These are phyloP conservation scores for Nakaseomyces sp. DNA, from an alignment of 1,139 yeast species.

Conservation along the genomic window DNA sequence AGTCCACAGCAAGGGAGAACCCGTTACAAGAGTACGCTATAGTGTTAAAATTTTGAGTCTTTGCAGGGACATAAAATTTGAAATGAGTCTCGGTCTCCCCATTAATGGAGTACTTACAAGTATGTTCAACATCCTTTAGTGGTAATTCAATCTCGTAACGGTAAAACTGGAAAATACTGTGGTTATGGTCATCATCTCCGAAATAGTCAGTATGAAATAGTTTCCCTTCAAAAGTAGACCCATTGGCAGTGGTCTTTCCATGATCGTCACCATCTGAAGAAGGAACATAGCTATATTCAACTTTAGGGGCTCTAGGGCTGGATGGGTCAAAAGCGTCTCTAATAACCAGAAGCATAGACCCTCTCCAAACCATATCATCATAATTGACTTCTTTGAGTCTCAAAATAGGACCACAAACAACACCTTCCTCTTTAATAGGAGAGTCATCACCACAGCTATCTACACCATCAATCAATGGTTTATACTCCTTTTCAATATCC, in stretches of 20 bases:
- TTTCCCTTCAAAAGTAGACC: conserved; percentile 41
- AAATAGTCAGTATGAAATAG: conserved; percentile 37
- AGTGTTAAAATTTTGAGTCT: conserved; percentile 45
- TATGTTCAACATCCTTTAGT: conserved; percentile 44
- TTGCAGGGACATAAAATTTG: conserved; percentile 29
- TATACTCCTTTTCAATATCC: conserved; percentile 21
- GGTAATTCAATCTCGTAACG: conserved; percentile 49
- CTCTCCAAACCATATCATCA: conserved; percentile 47
- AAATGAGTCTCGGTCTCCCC: conserved; percentile 34
- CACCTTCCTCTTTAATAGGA: conserved; percentile 17
- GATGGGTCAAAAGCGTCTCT: conserved; percentile 13
- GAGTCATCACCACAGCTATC: conserved; percentile 19
- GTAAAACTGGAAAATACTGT: conserved; percentile 43
- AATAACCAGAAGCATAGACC: conserved; percentile 41
- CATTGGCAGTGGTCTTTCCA: too few species aligned
- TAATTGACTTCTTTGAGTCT: conserved; percentile 53
- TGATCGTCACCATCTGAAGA: conserved; percentile 1
- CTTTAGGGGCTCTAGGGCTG: conserved; percentile 16
- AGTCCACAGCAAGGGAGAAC: conserved; percentile 68
- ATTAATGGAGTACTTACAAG: conserved; percentile 52
- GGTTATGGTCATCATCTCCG: conserved; percentile 24
- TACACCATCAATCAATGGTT: conserved; percentile 16
- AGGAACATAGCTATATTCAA: conserved; percentile 20
- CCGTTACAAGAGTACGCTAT: conserved; percentile 88
- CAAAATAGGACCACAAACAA: conserved; percentile 66